A percentile compares a stretch with the other conserved stretches of the same genome.
These are phyloP conservation scores for Cordyceps cicadae DNA, from an alignment of 2,329 filamentous ascomycete species.

Conservation along the genomic window DNA sequence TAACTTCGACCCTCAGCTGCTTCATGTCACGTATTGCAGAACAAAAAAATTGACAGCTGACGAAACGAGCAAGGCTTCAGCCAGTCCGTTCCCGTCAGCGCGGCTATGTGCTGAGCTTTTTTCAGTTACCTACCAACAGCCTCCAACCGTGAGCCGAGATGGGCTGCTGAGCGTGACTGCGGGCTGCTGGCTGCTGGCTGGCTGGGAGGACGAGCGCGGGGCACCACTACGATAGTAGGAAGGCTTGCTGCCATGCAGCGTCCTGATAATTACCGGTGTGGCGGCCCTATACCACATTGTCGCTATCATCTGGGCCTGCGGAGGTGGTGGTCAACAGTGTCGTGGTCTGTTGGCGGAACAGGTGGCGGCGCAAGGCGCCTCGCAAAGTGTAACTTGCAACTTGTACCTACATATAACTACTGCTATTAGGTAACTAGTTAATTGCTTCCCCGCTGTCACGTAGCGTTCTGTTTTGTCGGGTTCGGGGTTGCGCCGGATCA, in stretches of 20 bases:
- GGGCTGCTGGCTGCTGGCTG: neutral
- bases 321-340: neutral
- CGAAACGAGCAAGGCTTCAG: neutral
- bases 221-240: neutral
- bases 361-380: neutral
- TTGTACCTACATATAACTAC: no score
- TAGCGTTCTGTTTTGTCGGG: neutral
- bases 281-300: neutral
- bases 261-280: neutral
- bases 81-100: no score
- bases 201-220: neutral
- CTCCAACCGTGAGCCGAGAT: no score
- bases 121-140: no score
- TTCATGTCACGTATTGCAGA: neutral
- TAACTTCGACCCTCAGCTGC: neutral
- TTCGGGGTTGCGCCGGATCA: neutral
- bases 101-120: neutral
- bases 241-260: neutral
- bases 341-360: neutral
- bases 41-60: neutral
- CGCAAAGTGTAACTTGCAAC: neutral
- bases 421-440: no score
- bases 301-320: neutral
- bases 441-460: conserved; percentile 11
- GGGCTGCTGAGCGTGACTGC: neutral